Base-by-base conservation (phyloP, 768 basidiomycete genomes). In the Suillus paluster region DNA sequence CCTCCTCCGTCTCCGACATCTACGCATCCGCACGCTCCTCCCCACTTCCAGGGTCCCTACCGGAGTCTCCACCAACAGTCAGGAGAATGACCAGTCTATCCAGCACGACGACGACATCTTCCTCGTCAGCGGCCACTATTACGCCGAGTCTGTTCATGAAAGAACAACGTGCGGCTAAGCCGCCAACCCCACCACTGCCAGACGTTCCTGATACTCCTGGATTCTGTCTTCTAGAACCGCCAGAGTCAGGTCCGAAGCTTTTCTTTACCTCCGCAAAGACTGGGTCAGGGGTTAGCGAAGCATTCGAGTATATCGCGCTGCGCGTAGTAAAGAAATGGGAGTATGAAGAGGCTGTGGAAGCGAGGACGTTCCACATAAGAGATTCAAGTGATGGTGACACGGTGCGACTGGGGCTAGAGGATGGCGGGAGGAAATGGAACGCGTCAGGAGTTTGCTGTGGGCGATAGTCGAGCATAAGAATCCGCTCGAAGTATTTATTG, bases 251-350 rank as follows among this genome's bases (percentile, higher is more conserved):
- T 4, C 87, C 90, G 0, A 84, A 80, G 71, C 75, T 92, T 12
- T 91, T 92, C 73, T 88, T 90, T 69, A 85, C 90, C 7, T 90
- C 88, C 1, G 91, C 92, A 3, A 91, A 91, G 74, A 91, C 89
- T 5, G 92, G 92, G 0, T 81, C 84, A 39, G 87, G 89, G 9
- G 90, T 93, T 0, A 55, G 70, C 1, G 88, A 87, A 1, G 87
- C 92, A n/a, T 94, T 94, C 68, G 88, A 85, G 70, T 92, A 92
- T 67, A 79, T 94, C 45, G 89, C 86, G 5, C 69, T 75, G 54
- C 78, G 91, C 30, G 88, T 94, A 10, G 80, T 87, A 39, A 68
- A 71, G 64, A 76, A 82, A 63, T 88, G 86, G 86, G 91, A 88
- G 68, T 85, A 85, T 68, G 88, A 91, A 59, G 90, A 89, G 59